Evolutionary conservation across 345 rosid species (phyloP), one percentile per base, ranked within the genome.

Genomic region (Triadica sebifera): DNA sequence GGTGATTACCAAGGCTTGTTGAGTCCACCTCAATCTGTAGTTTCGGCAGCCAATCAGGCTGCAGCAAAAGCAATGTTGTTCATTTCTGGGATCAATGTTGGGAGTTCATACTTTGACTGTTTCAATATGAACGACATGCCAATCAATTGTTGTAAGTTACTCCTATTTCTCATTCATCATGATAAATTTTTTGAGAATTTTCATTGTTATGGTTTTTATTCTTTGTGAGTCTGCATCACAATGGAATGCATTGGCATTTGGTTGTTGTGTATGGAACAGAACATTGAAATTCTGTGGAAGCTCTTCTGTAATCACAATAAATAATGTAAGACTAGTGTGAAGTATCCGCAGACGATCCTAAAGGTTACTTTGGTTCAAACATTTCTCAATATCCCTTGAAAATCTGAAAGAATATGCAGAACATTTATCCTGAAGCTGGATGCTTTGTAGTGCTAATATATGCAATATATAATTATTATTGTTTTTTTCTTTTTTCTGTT

Each of bases 1-100:
- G 90, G 97, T 55, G 94, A 91, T 74, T 86, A 87, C 79, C 94
- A 89, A 70, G 83, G 86, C 79, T 81, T 95, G 89, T 77, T 95
- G 75, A 85, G 85, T 70, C 90, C 98, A 67, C 98, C 97, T 75
- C 88, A 78, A 52, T 78, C 87, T 64, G 92, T 89, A 77, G 79
- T 79, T 79, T 80, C 88, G 64, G 89, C 79, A 69, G 97, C 97
- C 81, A 89, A 91, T 86, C 97, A 93, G 83, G 99, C 99, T 83
- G 98, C 94, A 73, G 88, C 90, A 5, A 95, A 91, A 78, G 98
- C 97, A 79, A 81, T 84, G 57, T 71, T 88, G 84, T 88, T 83
- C 71, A 65, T 87, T 78, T 91, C 97, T 38, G 93, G 95, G 82
- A 87, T 81, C 56, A 70, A 88, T 65, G 86, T 75, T 75, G 89